Conservation (phyloP, 495 filamentous ascomycete species). For the Penicillium chermesinum region DNA sequence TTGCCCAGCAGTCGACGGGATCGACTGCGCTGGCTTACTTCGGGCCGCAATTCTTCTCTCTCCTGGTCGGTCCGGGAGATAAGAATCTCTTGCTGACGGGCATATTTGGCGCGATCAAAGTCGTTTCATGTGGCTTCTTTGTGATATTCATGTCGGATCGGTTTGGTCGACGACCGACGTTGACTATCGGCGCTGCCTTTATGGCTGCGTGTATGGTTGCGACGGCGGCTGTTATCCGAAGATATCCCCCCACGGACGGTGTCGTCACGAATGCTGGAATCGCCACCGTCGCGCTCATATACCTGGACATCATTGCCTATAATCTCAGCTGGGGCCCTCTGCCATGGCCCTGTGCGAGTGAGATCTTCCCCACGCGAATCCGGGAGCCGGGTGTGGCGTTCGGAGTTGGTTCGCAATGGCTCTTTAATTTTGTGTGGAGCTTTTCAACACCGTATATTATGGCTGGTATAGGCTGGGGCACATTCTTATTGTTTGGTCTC, state of each 20-base stretch:
- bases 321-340: conserved; percentile 40
- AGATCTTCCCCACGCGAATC: conserved; percentile 48
- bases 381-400: conserved; percentile 46
- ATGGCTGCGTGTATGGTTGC: conserved; percentile 52
- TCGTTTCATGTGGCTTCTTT: conserved; percentile 43
- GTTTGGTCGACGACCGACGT: conserved; percentile 48
- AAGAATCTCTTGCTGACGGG: conserved; percentile 42
- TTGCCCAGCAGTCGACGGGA: conserved; percentile 49
- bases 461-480: conserved; percentile 42
- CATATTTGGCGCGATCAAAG: conserved; percentile 49
- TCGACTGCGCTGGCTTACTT: conserved; percentile 51
- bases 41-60: conserved; percentile 48
- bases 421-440: conserved; percentile 51
- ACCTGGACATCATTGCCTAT: conserved; percentile 44
- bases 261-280: conserved; percentile 40
- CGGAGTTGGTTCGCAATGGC: conserved; percentile 47
- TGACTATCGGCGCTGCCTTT: conserved; percentile 46
- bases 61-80: conserved; percentile 46
- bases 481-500: conserved; percentile 46
- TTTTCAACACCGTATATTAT: conserved; percentile 50
- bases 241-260: conserved; percentile 33
- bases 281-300: conserved; percentile 45
- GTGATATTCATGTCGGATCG: conserved; percentile 52
- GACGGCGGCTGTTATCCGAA: conserved; percentile 51
- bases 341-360: conserved; percentile 34